phyloP scores from a whole-genome alignment of 2,329 filamentous ascomycete genomes.

The Aspergillus texensis region DNA sequence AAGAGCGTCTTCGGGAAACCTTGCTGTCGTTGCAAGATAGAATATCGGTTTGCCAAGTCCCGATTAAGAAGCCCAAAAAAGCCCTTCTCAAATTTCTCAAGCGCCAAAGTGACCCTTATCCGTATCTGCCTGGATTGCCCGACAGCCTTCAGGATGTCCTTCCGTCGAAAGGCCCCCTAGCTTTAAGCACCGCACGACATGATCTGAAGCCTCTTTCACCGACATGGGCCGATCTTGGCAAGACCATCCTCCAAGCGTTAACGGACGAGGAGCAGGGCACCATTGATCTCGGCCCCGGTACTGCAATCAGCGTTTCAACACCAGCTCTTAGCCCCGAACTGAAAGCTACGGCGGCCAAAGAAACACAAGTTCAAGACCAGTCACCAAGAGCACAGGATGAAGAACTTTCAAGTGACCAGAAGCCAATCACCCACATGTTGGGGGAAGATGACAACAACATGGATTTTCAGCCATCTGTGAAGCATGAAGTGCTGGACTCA shows the following conservation, averaged over 20 bases:
- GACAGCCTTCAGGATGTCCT: conserved; percentile 31
- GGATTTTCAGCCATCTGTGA: conserved; percentile 15
- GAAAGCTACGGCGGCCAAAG: conserved; percentile 16
- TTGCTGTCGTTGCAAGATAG: conserved; percentile 57
- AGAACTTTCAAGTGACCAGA: conserved; percentile 8
- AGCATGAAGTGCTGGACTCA: conserved; percentile 16
- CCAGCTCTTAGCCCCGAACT: conserved; percentile 35
- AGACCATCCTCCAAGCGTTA: conserved; percentile 49
- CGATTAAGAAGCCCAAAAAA: conserved; percentile 54
- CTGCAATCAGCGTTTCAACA: conserved; percentile 45
- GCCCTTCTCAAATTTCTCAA: conserved; percentile 56
- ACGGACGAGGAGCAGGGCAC: conserved; percentile 43
- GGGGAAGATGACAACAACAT: conserved; percentile 17
- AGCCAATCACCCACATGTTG: conserved; percentile 22
- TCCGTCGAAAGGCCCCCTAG: conserved; percentile 38
- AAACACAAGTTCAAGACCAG: conserved; percentile 21
- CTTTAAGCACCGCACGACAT: conserved; percentile 41
- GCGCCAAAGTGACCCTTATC: conserved; percentile 58
- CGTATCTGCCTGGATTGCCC: conserved; percentile 44
- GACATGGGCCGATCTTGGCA: conserved; percentile 54
- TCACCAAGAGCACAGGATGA: conserved; percentile 13
- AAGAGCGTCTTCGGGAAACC: conserved; percentile 53
- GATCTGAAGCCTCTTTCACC: conserved; percentile 36
- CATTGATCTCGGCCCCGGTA: conserved; percentile 35
- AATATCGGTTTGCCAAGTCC: conserved; percentile 56